Evolutionary conservation across 129 eudicot genomes (phyloP), one percentile per base, ranked within the genome.

Genomic region (Flaveria bidentis): DNA sequence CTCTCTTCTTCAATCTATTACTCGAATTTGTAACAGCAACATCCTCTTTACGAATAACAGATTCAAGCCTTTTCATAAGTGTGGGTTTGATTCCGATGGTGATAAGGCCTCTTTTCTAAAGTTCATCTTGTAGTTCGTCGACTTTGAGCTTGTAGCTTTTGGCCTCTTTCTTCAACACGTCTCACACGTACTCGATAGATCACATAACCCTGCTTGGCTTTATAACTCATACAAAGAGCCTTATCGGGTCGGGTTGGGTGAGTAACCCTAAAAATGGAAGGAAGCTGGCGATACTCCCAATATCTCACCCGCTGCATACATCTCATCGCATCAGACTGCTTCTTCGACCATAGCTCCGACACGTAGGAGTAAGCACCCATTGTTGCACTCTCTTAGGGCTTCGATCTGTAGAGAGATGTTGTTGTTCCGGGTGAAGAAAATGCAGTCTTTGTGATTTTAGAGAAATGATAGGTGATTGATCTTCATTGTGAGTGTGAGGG

Each of bases 121-220:
- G n/a, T n/a, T n/a, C n/a, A n/a, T n/a, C n/a, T n/a, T n/a, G n/a
- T n/a, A n/a, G n/a, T n/a, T n/a, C n/a, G n/a, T n/a, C n/a, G n/a
- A n/a, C n/a, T n/a, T n/a, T n/a, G n/a, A n/a, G n/a, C n/a, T n/a
- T n/a, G n/a, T n/a, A n/a, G n/a, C n/a, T n/a, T n/a, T n/a, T n/a
- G n/a, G n/a, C n/a, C n/a, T n/a, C n/a, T n/a, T n/a, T n/a, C n/a
- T n/a, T n/a, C n/a, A n/a, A n/a, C n/a, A n/a, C n/a, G n/a, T n/a
- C n/a, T n/a, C n/a, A n/a, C n/a, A n/a, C n/a, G n/a, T n/a, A n/a
- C n/a, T n/a, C n/a, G n/a, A n/a, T n/a, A n/a, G n/a, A n/a, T n/a
- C n/a, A n/a, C n/a, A n/a, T n/a, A n/a, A n/a, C n/a, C 91, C 97
- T 92, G 96, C 72, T 92, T 92, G 71, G 97, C 97, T 80, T 89